phyloP scores from a whole-genome alignment of 257 asterid genomes.

The Solanum medicagineum region DNA sequence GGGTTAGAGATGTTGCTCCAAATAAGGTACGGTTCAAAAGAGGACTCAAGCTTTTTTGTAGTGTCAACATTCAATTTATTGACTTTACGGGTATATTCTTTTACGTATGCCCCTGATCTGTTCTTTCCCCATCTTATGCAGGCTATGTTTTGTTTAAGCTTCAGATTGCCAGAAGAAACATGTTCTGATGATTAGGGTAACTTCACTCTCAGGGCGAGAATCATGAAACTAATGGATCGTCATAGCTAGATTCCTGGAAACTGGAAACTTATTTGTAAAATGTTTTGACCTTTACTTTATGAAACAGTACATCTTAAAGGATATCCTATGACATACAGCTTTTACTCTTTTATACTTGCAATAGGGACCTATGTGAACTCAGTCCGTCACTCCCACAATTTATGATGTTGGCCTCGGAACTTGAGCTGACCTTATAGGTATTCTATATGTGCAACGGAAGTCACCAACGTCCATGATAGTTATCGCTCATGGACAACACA shows the following conservation, averaged over 20 bases:
- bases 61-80: not conserved
- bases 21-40: conserved; percentile 51
- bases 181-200: conserved; percentile 22
- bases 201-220: not conserved
- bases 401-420: not conserved
- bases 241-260: not conserved
- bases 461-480: not conserved
- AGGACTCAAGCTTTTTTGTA: not conserved
- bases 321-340: not conserved
- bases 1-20: conserved; percentile 91
- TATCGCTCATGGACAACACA: not conserved
- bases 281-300: not conserved
- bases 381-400: not conserved
- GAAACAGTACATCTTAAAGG: not conserved
- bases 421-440: not conserved
- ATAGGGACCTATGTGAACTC: not conserved
- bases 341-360: not conserved
- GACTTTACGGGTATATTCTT: not conserved
- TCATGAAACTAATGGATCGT: not conserved
- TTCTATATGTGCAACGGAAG: not conserved
- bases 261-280: not conserved
- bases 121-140: conserved; percentile 14
- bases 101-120: not conserved
- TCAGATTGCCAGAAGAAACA: conserved; percentile 80
- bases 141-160: conserved; percentile 93